Percentiles rank a stretch among this genome's conserved stretches.
Conservation (phyloP, 805 yeast species). For the Danielia reshetovae region DNA sequence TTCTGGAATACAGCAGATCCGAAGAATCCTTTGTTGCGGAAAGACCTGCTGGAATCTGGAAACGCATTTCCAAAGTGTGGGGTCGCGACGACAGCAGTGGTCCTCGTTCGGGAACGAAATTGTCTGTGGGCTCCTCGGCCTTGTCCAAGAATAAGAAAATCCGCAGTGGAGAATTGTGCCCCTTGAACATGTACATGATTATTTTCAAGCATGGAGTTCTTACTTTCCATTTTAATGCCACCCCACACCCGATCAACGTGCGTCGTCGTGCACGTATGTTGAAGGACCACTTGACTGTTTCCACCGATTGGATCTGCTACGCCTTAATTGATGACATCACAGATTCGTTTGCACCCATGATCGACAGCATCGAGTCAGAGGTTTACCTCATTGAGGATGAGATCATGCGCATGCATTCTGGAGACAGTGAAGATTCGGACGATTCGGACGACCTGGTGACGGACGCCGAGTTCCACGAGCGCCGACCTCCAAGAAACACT, state of each 20-base stretch:
- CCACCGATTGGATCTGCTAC: slow-evolving; percentile 96
- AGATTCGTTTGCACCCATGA: slow-evolving; percentile 96
- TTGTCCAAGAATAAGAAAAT: slow-evolving; percentile 25
- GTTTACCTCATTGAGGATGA: slow-evolving; percentile 94
- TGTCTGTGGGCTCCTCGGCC: slow-evolving; percentile 7
- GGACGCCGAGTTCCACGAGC: slow-evolving; percentile 28
- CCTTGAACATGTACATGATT: slow-evolving; percentile 87
- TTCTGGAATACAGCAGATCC: slow-evolving; percentile 26
- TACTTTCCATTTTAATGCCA: slow-evolving; percentile 90
- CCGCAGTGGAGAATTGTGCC: slow-evolving; percentile 63
- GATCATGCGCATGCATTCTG: slow-evolving; percentile 81
- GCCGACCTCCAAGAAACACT: slow-evolving; percentile 7
- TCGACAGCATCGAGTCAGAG: slow-evolving; percentile 89
- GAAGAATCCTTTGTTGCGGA: background rate
- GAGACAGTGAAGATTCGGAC: slow-evolving; percentile 45
- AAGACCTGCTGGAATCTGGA: slow-evolving; percentile 3
- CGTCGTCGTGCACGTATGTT: slow-evolving; percentile 87
- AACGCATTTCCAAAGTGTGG: slow-evolving; percentile 4
- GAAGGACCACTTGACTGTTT: slow-evolving; percentile 82
- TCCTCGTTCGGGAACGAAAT: background rate
- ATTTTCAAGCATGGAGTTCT: slow-evolving; percentile 89
- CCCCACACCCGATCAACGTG: slow-evolving; percentile 95
- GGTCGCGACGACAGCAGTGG: slow-evolving; percentile 4
- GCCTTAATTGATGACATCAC: slow-evolving; percentile 96
- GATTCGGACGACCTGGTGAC: slow-evolving; percentile 35